Conservation (phyloP, 2,329 filamentous ascomycete genomes). For the Colletotrichum plurivorum region DNA sequence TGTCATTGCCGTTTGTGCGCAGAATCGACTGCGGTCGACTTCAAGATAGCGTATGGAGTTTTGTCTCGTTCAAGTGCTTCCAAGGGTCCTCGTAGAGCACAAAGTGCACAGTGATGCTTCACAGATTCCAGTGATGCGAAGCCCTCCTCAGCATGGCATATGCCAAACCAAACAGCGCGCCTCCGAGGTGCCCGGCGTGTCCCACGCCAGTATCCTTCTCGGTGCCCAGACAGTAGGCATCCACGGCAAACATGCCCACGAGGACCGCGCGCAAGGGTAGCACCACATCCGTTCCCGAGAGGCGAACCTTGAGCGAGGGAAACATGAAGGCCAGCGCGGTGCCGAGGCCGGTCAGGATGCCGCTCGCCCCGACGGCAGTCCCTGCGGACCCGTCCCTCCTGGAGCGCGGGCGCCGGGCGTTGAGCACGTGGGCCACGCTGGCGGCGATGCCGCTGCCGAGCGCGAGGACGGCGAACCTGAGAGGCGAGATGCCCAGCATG, state of each 20-base stretch:
- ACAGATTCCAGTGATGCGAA: constrained; percentile 15
- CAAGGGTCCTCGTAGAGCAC: not conserved
- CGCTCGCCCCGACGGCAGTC: constrained; percentile 33
- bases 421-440: constrained; percentile 9
- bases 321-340: constrained; percentile 33
- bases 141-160: constrained; percentile 28
- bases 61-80: not conserved
- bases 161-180: constrained; percentile 30
- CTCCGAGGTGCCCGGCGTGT: constrained; percentile 32
- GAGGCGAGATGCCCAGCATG: constrained; percentile 12
- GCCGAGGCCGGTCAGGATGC: constrained; percentile 26
- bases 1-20: not conserved
- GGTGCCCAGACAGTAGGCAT: constrained; percentile 25
- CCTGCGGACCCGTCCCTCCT: not conserved
- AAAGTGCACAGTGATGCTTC: not conserved
- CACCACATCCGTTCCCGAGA: constrained; percentile 25
- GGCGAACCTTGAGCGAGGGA: constrained; percentile 25
- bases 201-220: constrained; percentile 30
- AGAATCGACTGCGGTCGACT: not conserved
- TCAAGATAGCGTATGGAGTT: not conserved
- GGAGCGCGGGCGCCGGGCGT: constrained; percentile 1
- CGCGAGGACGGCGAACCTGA: constrained; percentile 21
- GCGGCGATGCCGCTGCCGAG: constrained; percentile 31
- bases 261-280: constrained; percentile 24
- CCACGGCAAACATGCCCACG: constrained; percentile 30